Conservation (phyloP, 306 rosid species). For the Rubus parviflorus region DNA sequence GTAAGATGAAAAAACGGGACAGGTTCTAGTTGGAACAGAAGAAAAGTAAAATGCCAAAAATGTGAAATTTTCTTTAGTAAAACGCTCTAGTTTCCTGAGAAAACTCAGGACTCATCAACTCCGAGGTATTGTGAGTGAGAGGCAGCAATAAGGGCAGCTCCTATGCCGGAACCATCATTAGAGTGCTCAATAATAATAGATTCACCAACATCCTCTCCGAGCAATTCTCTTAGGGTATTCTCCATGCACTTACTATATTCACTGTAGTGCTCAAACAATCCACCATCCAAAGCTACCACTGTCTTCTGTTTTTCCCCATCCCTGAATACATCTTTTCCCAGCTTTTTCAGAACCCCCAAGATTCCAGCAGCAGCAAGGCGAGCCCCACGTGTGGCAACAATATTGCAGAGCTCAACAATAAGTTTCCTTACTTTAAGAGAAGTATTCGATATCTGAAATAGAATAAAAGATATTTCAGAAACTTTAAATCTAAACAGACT, state of each 20-base stretch:
- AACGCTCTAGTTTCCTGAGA: slow-evolving; percentile 21
- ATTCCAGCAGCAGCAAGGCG: slow-evolving; percentile 90
- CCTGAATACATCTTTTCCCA: slow-evolving; percentile 54
- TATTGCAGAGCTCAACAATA: slow-evolving; percentile 67
- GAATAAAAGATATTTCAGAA: neutral
- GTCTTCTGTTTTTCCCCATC: slow-evolving; percentile 47
- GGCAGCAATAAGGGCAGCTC: slow-evolving; percentile 91
- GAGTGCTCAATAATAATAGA: slow-evolving; percentile 53
- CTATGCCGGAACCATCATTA: slow-evolving; percentile 85
- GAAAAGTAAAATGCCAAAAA: neutral
- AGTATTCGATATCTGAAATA: slow-evolving; percentile 61
- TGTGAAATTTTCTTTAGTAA: slow-evolving; percentile 23
- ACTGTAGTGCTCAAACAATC: slow-evolving; percentile 77
- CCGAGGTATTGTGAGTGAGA: slow-evolving; percentile 67
- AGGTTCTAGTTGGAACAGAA: neutral
- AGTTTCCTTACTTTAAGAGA: slow-evolving; percentile 56
- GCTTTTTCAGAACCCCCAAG: slow-evolving; percentile 70
- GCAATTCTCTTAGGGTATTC: slow-evolving; percentile 59
- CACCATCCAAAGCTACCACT: slow-evolving; percentile 87
- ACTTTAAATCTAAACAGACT: neutral
- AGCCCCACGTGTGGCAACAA: slow-evolving; percentile 82
- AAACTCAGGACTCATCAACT: slow-evolving; percentile 34
- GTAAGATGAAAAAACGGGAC: slow-evolving; percentile 5
- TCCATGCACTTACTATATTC: slow-evolving; percentile 76
- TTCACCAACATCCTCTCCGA: slow-evolving; percentile 54